Percentiles rank a stretch among this genome's conserved stretches.
These are phyloP conservation scores for Trichophyton verrucosum DNA, from an alignment of 2,329 filamentous ascomycete species.

Conservation along the genomic window DNA sequence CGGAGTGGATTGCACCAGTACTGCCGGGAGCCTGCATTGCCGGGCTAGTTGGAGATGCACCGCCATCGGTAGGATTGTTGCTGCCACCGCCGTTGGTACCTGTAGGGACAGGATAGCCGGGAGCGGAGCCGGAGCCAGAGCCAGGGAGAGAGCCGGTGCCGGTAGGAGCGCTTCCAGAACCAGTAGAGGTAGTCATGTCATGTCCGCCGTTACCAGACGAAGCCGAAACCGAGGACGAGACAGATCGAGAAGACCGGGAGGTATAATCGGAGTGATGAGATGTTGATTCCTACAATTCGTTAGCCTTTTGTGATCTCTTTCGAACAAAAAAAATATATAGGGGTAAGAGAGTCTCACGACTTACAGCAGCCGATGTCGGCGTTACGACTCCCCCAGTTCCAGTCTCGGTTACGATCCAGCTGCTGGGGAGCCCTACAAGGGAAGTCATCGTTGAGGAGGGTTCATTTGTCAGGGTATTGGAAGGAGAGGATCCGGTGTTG, in stretches of 20 bases:
- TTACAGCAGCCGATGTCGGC: constrained; percentile 53
- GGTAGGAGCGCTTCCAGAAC: background rate
- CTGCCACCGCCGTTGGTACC: background rate
- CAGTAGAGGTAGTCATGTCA: background rate
- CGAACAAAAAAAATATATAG: background rate
- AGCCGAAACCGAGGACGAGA: background rate
- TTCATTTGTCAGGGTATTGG: constrained; percentile 17
- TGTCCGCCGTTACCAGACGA: constrained; percentile 1
- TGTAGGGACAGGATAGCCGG: background rate
- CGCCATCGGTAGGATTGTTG: background rate
- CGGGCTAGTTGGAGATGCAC: background rate
- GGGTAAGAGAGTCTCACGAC: constrained; percentile 38
- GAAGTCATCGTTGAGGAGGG: constrained; percentile 33
- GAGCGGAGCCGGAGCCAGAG: background rate
- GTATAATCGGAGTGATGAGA: constrained; percentile 4
- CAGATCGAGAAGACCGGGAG: background rate
- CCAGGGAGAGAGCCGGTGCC: background rate
- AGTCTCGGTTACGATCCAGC: constrained; percentile 66
- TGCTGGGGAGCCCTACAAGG: constrained; percentile 52
- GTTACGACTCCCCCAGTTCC: constrained; percentile 70
- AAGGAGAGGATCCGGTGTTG: background rate
- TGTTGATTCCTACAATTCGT: constrained; percentile 12
- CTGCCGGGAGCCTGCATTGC: background rate
- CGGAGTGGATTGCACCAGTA: background rate
- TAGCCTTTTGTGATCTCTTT: background rate